A percentile compares a stretch with the other conserved stretches of the same genome.
Evolutionary conservation across 441 rosid genomes (phyloP).

Genomic region (Iberis amara): DNA sequence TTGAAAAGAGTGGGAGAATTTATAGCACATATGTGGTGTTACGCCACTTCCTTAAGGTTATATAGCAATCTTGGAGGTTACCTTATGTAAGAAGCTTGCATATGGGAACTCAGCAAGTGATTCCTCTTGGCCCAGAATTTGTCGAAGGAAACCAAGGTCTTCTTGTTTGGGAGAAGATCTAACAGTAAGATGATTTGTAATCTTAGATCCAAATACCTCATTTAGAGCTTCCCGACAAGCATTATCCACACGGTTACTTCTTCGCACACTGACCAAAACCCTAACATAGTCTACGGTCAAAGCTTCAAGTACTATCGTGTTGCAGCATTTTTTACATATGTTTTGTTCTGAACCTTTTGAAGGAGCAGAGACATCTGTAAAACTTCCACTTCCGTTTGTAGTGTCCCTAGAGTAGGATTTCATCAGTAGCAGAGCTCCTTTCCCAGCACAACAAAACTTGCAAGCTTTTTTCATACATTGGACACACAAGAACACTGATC

Average conservation of each 20-base stretch:
- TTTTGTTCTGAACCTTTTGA: slow-evolving; percentile 49
- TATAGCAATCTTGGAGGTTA: no score
- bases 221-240: slow-evolving; percentile 64
- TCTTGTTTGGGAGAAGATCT: slow-evolving; percentile 34
- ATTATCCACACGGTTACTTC: slow-evolving; percentile 63
- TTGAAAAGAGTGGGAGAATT: slow-evolving; percentile 4
- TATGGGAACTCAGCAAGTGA: slow-evolving; percentile 92
- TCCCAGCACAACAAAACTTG: slow-evolving; percentile 83
- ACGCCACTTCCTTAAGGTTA: slow-evolving; percentile 1
- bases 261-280: slow-evolving; percentile 76
- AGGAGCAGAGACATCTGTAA: slow-evolving; percentile 47
- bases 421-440: slow-evolving; percentile 74
- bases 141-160: slow-evolving; percentile 35
- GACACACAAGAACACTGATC: slow-evolving; percentile 51
- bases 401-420: slow-evolving; percentile 46
- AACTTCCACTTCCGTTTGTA: slow-evolving; percentile 54
- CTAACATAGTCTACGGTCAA: slow-evolving; percentile 76
- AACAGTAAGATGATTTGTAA: slow-evolving; percentile 37
- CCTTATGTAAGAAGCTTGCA: slow-evolving; percentile 80
- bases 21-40: slow-evolving; percentile 4
- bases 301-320: slow-evolving; percentile 63
- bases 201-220: slow-evolving; percentile 53
- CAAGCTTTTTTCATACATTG: slow-evolving; percentile 77
- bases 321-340: slow-evolving; percentile 79
- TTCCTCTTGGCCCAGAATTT: slow-evolving; percentile 60